phyloP scores from a whole-genome alignment of 2,329 filamentous ascomycete genomes.

The Colletotrichum trifolii region DNA sequence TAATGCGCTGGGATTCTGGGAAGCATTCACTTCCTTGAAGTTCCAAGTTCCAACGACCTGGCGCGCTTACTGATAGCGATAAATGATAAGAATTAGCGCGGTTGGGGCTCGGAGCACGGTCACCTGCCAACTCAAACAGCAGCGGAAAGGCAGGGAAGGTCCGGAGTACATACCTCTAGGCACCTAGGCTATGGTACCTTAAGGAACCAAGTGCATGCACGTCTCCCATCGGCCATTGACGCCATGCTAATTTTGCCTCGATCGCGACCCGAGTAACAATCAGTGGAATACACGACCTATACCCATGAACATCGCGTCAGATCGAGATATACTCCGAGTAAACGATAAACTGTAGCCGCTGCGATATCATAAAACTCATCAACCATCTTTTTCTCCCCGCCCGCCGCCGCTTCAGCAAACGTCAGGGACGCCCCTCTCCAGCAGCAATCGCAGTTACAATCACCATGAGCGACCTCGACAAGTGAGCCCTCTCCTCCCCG shows the following conservation, averaged over 20 bases:
- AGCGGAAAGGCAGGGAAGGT: not conserved
- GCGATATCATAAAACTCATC: not conserved
- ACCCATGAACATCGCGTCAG: not conserved
- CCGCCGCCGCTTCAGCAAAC: constrained; percentile 23
- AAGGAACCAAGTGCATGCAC: constrained; percentile 14
- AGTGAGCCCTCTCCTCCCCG: constrained; percentile 62
- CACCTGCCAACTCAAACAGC: constrained; percentile 8
- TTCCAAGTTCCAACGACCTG: constrained; percentile 14
- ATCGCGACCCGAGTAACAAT: constrained; percentile 24
- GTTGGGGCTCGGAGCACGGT: constrained; percentile 17
- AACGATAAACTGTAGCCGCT: too few relatives aligned
- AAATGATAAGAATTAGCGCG: constrained; percentile 25
- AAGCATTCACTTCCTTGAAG: constrained; percentile 20
- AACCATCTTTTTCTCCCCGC: constrained; percentile 3
- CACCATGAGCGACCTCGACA: constrained; percentile 92
- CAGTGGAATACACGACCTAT: constrained; percentile 3
- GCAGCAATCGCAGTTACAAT: not conserved
- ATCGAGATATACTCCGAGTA: too few relatives aligned
- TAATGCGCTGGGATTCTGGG: not conserved
- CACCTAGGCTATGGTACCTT: too few relatives aligned
- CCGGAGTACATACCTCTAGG: too few relatives aligned
- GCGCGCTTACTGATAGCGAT: constrained; percentile 14
- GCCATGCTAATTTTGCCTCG: constrained; percentile 30
- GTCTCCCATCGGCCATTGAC: constrained; percentile 22
- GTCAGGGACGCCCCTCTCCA: constrained; percentile 23